phyloP scores from a whole-genome alignment of 768 basidiomycete species.

The Steccherinum ochraceum region DNA sequence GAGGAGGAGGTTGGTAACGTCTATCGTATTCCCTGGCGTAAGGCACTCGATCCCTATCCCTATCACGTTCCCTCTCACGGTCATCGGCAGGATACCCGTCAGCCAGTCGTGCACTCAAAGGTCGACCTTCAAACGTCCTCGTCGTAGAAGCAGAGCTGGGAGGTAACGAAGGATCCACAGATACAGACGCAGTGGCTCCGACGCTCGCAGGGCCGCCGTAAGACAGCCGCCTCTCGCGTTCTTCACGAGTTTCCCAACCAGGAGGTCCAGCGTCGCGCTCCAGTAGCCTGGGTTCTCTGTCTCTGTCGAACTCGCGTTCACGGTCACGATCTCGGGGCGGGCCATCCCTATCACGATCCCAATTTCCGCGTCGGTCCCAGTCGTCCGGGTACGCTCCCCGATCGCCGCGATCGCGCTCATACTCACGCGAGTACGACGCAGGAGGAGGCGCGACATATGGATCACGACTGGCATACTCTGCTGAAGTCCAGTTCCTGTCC shows the following conservation, averaged over 20 bases:
- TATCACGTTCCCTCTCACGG: slow-evolving; percentile 14
- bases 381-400: slow-evolving; percentile 13
- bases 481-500: slow-evolving; percentile 6
- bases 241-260: slow-evolving; percentile 24
- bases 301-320: too few relatives aligned
- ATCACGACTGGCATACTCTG: not conserved
- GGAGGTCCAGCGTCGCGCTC: slow-evolving; percentile 7
- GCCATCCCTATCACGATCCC: not conserved
- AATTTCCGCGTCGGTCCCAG: slow-evolving; percentile 10
- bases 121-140: slow-evolving; percentile 18
- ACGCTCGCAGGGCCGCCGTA: slow-evolving; percentile 11
- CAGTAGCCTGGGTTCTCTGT: slow-evolving; percentile 7
- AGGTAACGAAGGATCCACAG: slow-evolving; percentile 3
- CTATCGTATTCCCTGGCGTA: not conserved
- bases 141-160: slow-evolving; percentile 2
- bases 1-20: slow-evolving; percentile 13
- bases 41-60: slow-evolving; percentile 9
- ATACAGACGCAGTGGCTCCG: too few relatives aligned
- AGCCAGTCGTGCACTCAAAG: slow-evolving; percentile 19
- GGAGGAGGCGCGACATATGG: slow-evolving; percentile 14
- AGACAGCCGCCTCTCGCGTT: slow-evolving; percentile 21
- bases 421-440: slow-evolving; percentile 14
- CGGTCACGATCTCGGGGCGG: slow-evolving; percentile 8
- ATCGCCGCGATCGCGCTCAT: slow-evolving; percentile 16
- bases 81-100: slow-evolving; percentile 18